phyloP scores from a whole-genome alignment of 192 early-diverging fungal species.

The Podila horticola region DNA sequence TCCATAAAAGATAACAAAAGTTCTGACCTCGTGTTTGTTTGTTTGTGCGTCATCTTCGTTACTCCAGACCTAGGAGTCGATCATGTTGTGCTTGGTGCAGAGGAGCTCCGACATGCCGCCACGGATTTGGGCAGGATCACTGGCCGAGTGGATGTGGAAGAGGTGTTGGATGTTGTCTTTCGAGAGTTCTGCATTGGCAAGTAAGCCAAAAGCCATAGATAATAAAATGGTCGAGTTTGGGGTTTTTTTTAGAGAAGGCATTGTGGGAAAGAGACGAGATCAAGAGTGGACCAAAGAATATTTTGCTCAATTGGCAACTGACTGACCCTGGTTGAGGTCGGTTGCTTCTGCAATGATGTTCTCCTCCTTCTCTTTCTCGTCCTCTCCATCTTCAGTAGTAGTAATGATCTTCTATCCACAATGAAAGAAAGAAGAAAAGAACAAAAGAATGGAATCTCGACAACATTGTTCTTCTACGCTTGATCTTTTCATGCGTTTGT shows the following conservation, averaged over 20 bases:
- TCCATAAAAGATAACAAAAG: background rate
- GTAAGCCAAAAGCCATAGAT: conserved; percentile 47
- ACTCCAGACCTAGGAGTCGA: conserved; percentile 39
- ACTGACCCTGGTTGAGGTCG: background rate
- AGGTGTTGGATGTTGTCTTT: conserved; percentile 80
- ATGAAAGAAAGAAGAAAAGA: background rate
- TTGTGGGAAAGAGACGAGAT: background rate
- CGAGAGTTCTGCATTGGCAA: conserved; percentile 86
- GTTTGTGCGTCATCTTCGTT: too few relatives aligned
- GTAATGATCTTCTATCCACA: background rate
- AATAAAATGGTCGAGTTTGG: too few relatives aligned
- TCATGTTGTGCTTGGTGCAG: conserved; percentile 76
- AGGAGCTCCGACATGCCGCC: conserved; percentile 74
- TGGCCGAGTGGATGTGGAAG: conserved; percentile 76
- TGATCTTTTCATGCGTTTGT: background rate
- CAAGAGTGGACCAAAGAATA: background rate
- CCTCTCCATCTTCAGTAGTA: background rate
- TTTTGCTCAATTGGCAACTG: background rate
- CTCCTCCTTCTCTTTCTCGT: background rate
- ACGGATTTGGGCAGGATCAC: conserved; percentile 77
- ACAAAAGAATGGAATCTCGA: conserved; percentile 6
- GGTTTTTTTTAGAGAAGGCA: too few relatives aligned
- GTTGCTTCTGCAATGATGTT: background rate
- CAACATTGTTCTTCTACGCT: background rate
- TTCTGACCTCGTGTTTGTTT: too few relatives aligned